Evolutionary conservation across 2,329 filamentous ascomycete genomes (phyloP), one percentile per base, ranked within the genome.

Genomic region (Lecanicillium sp.): DNA sequence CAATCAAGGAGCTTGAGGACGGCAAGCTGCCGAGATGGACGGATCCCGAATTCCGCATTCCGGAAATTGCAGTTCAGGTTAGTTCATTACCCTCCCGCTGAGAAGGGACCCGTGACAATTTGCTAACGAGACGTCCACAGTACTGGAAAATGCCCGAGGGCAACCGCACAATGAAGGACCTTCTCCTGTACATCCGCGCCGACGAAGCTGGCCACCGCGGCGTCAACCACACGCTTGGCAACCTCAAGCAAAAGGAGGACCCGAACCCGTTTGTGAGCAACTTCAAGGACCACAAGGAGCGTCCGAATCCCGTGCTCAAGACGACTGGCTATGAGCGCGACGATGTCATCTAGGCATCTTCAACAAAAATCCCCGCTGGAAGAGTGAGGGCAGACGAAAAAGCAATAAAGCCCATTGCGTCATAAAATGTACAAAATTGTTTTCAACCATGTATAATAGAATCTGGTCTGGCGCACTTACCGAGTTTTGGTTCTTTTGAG

Each of bases 121-220:
- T 19, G 48, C 45, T 29, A 33, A 37, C n/a, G 3, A 6, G 38
- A 17, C 19, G 14, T 7, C 11, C 6, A 25, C 27, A 64, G 57
- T 98, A 98, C 64, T 98, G 89, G 87, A 79, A 85, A 30, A 96
- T 98, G 80, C 88, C 89, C 0, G 82, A 95, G 58, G 84, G 79
- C 3, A 70, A 83, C 42, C 75, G 81, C 18, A 85, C 79, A 2
- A 95, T 98, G 86, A 77, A 74, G 51, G 87, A 97, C 54, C 63
- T 97, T 44, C 72, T 97, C 37, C 65, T 92, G 36, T 96, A 97
- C 58, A 85, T 96, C 49, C 76, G 89, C 20, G 86, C 84, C n/a
- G 85, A 90, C 41, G 88, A 95, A 61, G 86, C 86, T 4, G 85
- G 86, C 58, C 88, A 94, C 56, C 75, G 92, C 25, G 92, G 95